Evolutionary conservation across 2,329 filamentous ascomycete species (phyloP).

Genomic region (Metarhizium guizhouense): DNA sequence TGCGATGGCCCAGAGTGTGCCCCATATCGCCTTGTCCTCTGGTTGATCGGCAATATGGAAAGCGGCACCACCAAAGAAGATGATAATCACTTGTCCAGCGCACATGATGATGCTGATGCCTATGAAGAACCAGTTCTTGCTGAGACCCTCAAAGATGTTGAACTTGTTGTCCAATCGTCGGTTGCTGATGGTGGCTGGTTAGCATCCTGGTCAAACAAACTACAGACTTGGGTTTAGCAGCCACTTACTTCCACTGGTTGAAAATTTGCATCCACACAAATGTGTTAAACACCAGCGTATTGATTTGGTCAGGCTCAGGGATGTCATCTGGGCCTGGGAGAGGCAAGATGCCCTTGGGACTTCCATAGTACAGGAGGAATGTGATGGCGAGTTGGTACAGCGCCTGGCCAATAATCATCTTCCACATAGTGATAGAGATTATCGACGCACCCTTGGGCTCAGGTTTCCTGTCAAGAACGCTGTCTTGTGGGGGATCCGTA

Average conservation of each 20-base stretch:
- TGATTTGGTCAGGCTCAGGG: slow-evolving; percentile 39
- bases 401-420: slow-evolving; percentile 94
- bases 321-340: slow-evolving; percentile 41
- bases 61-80: slow-evolving; percentile 74
- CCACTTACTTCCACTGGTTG: slow-evolving; percentile 84
- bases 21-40: slow-evolving; percentile 41
- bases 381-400: slow-evolving; percentile 78
- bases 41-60: slow-evolving; percentile 56
- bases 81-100: slow-evolving; percentile 79
- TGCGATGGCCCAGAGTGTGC: slow-evolving; percentile 74
- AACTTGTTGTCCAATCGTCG: slow-evolving; percentile 88
- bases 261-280: slow-evolving; percentile 99
- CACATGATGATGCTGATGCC: slow-evolving; percentile 80
- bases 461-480: slow-evolving; percentile 68
- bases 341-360: slow-evolving; percentile 30
- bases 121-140: slow-evolving; percentile 81
- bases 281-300: slow-evolving; percentile 89
- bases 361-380: slow-evolving; percentile 73
- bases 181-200: slow-evolving; percentile 44
- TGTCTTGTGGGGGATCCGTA: slow-evolving; percentile 79
- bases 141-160: slow-evolving; percentile 89
- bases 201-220: neutral
- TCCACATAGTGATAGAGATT: slow-evolving; percentile 94
- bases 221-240: neutral
- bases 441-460: slow-evolving; percentile 48